phyloP scores from a whole-genome alignment of 2,329 filamentous ascomycete species.

The Stagonosporopsis cucurbitacearum region DNA sequence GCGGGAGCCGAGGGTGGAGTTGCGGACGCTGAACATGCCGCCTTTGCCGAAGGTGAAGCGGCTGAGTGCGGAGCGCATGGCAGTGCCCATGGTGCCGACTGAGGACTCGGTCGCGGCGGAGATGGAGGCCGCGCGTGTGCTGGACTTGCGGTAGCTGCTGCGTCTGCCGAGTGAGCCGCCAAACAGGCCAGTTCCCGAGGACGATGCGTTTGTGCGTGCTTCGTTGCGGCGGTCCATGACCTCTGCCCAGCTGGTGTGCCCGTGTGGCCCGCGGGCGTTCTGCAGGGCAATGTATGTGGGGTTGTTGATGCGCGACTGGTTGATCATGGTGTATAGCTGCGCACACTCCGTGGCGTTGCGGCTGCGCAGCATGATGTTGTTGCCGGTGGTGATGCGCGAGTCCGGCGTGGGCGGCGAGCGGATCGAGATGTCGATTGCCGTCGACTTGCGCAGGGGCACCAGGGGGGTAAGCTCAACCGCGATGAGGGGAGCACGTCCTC shows the following conservation, averaged over 20 bases:
- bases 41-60: slow-evolving; percentile 72
- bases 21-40: slow-evolving; percentile 81
- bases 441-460: slow-evolving; percentile 88
- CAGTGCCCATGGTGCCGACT: slow-evolving; percentile 76
- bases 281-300: slow-evolving; percentile 83
- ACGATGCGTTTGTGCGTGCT: slow-evolving; percentile 45
- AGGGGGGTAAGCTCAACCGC: slow-evolving; percentile 89
- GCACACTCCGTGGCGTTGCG: slow-evolving; percentile 78
- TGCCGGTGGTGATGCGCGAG: slow-evolving; percentile 70
- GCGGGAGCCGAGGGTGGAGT: slow-evolving; percentile 72
- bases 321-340: slow-evolving; percentile 82
- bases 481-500: slow-evolving; percentile 59
- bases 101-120: slow-evolving; percentile 76
- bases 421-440: slow-evolving; percentile 90
- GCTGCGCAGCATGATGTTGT: slow-evolving; percentile 91
- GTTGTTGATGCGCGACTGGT: slow-evolving; percentile 89
- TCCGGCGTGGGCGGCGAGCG: slow-evolving; percentile 80
- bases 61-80: slow-evolving; percentile 74
- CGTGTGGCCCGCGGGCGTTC: slow-evolving; percentile 69
- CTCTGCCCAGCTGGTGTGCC: slow-evolving; percentile 55
- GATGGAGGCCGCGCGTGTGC: slow-evolving; percentile 61
- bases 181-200: slow-evolving; percentile 56
- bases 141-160: slow-evolving; percentile 61
- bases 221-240: slow-evolving; percentile 60
- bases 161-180: slow-evolving; percentile 58